Conservation (phyloP, 495 filamentous ascomycete species). For the Filosporella fistucella region DNA sequence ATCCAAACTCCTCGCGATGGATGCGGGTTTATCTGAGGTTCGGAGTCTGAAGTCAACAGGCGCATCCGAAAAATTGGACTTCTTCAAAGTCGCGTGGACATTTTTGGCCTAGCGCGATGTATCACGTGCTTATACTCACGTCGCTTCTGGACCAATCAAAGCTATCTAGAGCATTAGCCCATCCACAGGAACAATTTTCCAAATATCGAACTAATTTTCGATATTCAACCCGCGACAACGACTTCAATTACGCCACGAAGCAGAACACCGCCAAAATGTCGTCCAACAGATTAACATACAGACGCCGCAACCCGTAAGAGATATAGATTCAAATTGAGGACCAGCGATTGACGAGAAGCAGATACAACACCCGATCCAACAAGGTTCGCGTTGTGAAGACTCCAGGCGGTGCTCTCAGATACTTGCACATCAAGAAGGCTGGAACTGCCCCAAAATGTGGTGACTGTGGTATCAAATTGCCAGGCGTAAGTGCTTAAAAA, state of each 20-base stretch:
- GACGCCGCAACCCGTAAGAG: conserved; percentile 86
- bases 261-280: conserved; percentile 48
- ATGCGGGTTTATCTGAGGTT: conserved; percentile 5
- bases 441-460: conserved; percentile 96
- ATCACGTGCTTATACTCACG: not conserved
- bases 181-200: too few relatives aligned
- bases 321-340: not conserved
- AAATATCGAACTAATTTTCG: conserved; percentile 12
- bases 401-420: conserved; percentile 87
- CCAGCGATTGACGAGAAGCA: conserved; percentile 26
- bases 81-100: not conserved
- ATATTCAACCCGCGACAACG: conserved; percentile 27
- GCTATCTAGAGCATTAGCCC: too few relatives aligned
- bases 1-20: conserved; percentile 18
- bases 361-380: conserved; percentile 97
- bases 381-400: conserved; percentile 95
- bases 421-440: conserved; percentile 98
- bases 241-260: conserved; percentile 38
- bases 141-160: conserved; percentile 1
- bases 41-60: not conserved
- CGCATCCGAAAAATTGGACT: conserved; percentile 1
- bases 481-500: conserved; percentile 79
- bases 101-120: not conserved
- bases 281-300: conserved; percentile 71
- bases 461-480: conserved; percentile 94